These are phyloP conservation scores for Odontarrhena argentea DNA, from an alignment of 345 rosid genomes.

Conservation along the genomic window DNA sequence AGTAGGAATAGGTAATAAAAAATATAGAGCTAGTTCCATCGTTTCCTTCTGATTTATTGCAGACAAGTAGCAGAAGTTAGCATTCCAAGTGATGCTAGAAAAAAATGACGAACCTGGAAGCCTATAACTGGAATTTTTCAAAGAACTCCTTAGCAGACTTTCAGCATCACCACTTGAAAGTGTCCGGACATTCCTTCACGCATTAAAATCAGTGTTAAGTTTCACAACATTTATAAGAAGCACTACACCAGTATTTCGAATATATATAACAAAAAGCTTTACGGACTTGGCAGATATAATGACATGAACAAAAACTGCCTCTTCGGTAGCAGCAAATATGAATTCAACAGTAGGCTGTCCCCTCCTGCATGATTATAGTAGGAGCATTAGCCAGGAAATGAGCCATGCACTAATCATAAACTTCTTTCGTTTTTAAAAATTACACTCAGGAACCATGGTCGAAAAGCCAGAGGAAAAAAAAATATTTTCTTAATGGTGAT, in stretches of 20 bases:
- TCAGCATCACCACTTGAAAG: slow-evolving; percentile 83
- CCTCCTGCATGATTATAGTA: slow-evolving; percentile 62
- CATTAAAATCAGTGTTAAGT: slow-evolving; percentile 31
- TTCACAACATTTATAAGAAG: slow-evolving; percentile 22
- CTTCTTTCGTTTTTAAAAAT: slow-evolving; percentile 6
- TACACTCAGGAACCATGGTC: slow-evolving; percentile 17
- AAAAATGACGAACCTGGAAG: slow-evolving; percentile 75
- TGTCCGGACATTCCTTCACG: slow-evolving; percentile 73
- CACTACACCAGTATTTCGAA: slow-evolving; percentile 23
- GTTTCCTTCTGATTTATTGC: slow-evolving; percentile 8
- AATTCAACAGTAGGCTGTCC: slow-evolving; percentile 88
- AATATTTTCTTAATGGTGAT: not conserved
- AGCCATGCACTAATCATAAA: slow-evolving; percentile 21
- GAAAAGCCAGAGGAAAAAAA: slow-evolving; percentile 13
- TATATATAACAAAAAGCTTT: slow-evolving; percentile 35
- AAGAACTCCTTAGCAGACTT: slow-evolving; percentile 58
- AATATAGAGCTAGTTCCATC: slow-evolving; percentile 17
- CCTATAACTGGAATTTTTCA: slow-evolving; percentile 55
- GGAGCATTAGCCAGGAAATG: slow-evolving; percentile 28
- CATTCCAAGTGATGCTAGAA: slow-evolving; percentile 18
- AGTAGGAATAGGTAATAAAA: slow-evolving; percentile 23
- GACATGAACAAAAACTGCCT: slow-evolving; percentile 87
- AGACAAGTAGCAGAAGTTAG: slow-evolving; percentile 27
- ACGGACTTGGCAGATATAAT: slow-evolving; percentile 89
- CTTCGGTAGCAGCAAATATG: slow-evolving; percentile 93